Conservation (phyloP, 306 rosid genomes). For the Cucumis hystrix region DNA sequence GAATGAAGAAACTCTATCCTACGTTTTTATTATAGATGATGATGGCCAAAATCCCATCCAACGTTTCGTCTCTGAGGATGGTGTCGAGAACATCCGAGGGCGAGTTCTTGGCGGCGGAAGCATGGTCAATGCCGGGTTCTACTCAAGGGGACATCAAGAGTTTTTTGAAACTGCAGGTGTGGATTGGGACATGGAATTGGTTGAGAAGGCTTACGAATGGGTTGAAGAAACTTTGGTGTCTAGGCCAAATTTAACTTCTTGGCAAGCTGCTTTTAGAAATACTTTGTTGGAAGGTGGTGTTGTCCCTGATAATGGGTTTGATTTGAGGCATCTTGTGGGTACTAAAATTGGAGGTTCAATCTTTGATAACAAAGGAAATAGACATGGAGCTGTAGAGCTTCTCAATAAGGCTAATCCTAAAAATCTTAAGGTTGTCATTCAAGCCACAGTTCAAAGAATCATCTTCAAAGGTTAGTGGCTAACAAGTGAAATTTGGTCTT, state of each 20-base stretch:
- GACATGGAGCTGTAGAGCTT: constrained; percentile 25
- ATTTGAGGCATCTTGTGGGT: constrained; percentile 4
- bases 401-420: constrained; percentile 1
- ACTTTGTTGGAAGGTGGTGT: constrained; percentile 10
- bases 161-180: constrained; percentile 8
- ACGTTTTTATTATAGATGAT: neutral
- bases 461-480: constrained; percentile 6
- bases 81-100: constrained; percentile 9
- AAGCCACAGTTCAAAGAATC: constrained; percentile 7
- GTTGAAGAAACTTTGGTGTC: constrained; percentile 10
- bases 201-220: constrained; percentile 12
- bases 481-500: neutral
- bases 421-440: constrained; percentile 10
- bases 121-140: constrained; percentile 15
- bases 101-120: constrained; percentile 19
- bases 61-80: constrained; percentile 5
- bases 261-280: neutral
- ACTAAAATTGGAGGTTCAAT: constrained; percentile 10
- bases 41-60: neutral
- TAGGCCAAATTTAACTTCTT: neutral
- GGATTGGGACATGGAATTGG: constrained; percentile 11
- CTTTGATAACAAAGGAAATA: constrained; percentile 8
- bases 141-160: constrained; percentile 1
- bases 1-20: neutral
- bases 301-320: constrained; percentile 3